phyloP scores from a whole-genome alignment of 2,329 filamentous ascomycete genomes.

The Nothopassalora personata region DNA sequence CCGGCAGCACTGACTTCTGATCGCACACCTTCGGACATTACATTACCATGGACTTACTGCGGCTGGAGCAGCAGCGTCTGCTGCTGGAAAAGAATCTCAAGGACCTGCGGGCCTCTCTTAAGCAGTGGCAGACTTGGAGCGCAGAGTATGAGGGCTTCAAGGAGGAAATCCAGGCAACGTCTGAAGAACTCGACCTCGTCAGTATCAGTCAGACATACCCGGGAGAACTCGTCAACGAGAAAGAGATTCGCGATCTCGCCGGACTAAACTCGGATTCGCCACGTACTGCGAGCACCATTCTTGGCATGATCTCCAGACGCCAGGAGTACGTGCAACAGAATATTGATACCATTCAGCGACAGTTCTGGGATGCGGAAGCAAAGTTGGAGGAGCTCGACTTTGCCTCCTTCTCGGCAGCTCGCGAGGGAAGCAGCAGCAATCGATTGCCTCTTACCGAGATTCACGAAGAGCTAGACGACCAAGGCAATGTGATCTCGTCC shows the following conservation, averaged over 20 bases:
- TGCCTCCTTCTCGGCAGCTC: slow-evolving; percentile 18
- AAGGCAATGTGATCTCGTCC: slow-evolving; percentile 70
- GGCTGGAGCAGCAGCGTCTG: slow-evolving; percentile 69
- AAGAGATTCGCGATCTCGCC: slow-evolving; percentile 53
- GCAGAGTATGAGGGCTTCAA: slow-evolving; percentile 86
- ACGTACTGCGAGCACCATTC: slow-evolving; percentile 58
- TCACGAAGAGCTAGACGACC: slow-evolving; percentile 82
- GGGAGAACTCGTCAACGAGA: slow-evolving; percentile 58
- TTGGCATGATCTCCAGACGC: slow-evolving; percentile 64
- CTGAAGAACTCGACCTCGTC: slow-evolving; percentile 20
- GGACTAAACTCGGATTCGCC: slow-evolving; percentile 39
- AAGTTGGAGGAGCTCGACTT: slow-evolving; percentile 58
- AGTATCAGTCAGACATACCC: slow-evolving; percentile 54
- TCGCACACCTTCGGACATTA: slow-evolving; percentile 9
- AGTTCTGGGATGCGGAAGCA: slow-evolving; percentile 63
- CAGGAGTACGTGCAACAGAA: slow-evolving; percentile 89
- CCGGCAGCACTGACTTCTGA: neutral
- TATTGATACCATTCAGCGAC: slow-evolving; percentile 66
- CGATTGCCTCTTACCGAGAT: slow-evolving; percentile 83
- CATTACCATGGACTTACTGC: slow-evolving; percentile 51
- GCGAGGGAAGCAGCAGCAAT: slow-evolving; percentile 51
- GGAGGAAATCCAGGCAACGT: slow-evolving; percentile 50
- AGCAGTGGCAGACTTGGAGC: slow-evolving; percentile 87
- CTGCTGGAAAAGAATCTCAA: slow-evolving; percentile 70
- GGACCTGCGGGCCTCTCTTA: slow-evolving; percentile 68